Evolutionary conservation across 768 basidiomycete genomes (phyloP).

Genomic region (Psilocybe tampanensis): DNA sequence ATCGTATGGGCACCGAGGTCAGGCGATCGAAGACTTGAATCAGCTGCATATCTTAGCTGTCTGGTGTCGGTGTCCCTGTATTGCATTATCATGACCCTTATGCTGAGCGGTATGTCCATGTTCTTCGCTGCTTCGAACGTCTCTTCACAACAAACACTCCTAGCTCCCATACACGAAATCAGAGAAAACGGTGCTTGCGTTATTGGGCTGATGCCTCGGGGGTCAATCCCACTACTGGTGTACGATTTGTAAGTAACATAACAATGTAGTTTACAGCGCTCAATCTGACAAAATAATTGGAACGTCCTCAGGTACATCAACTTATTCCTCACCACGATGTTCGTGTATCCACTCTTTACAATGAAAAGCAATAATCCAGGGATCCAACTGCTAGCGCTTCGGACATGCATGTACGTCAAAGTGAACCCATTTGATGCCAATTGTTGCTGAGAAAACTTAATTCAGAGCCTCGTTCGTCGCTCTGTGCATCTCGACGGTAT

Average conservation of each 20-base stretch:
- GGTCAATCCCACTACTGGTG: slow-evolving; percentile 44
- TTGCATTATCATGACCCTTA: slow-evolving; percentile 37
- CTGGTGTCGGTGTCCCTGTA: slow-evolving; percentile 38
- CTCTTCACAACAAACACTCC: background rate
- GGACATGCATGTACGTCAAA: slow-evolving; percentile 42
- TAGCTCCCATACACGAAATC: slow-evolving; percentile 40
- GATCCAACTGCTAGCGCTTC: slow-evolving; percentile 39
- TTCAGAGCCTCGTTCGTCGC: slow-evolving; percentile 46
- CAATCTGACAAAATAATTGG: background rate
- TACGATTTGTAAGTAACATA: slow-evolving; percentile 46
- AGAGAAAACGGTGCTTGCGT: slow-evolving; percentile 42
- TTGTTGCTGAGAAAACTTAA: background rate
- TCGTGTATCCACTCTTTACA: slow-evolving; percentile 49
- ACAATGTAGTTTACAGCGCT: background rate
- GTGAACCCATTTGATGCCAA: background rate
- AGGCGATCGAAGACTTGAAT: slow-evolving; percentile 34
- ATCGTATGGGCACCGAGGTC: slow-evolving; percentile 44
- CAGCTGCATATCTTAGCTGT: slow-evolving; percentile 44
- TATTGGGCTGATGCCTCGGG: slow-evolving; percentile 46
- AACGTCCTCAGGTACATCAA: slow-evolving; percentile 29
- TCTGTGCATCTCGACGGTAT: slow-evolving; percentile 48
- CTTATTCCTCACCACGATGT: slow-evolving; percentile 41
- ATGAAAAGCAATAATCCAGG: slow-evolving; percentile 32
- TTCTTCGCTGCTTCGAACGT: background rate
- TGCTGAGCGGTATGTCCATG: slow-evolving; percentile 37